Conservation (phyloP, 179 eudicot species). For the Actinidia polygama region DNA sequence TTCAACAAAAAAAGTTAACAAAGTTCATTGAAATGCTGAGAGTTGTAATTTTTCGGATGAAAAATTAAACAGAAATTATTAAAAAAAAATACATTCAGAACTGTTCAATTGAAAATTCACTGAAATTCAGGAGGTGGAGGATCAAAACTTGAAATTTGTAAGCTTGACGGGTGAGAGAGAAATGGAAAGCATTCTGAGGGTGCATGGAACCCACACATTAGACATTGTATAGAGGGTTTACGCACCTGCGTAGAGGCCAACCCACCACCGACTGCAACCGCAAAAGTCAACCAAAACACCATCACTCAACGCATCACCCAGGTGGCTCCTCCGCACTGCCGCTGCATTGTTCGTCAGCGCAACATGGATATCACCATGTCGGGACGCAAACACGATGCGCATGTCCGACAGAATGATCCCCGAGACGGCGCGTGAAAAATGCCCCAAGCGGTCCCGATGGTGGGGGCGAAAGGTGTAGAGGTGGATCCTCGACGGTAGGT, state of each 20-base stretch:
- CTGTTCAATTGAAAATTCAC: too few species aligned
- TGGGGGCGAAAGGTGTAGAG: constrained; percentile 62
- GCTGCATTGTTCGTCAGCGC: constrained; percentile 28
- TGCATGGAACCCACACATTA: too few species aligned
- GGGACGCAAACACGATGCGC: constrained; percentile 68
- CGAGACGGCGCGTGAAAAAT: constrained; percentile 69
- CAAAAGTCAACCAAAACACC: constrained; percentile 84
- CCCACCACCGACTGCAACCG: constrained; percentile 81
- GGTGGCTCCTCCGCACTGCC: constrained; percentile 47
- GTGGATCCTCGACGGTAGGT: constrained; percentile 55
- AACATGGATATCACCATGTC: constrained; percentile 77
- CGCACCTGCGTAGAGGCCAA: constrained; percentile 86
- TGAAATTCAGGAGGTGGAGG: too few species aligned
- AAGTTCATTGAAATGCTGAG: too few species aligned
- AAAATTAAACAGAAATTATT: too few species aligned
- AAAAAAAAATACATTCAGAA: too few species aligned
- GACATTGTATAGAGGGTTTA: too few species aligned
- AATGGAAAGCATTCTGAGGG: too few species aligned
- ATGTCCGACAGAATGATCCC: constrained; percentile 62
- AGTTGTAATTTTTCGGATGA: too few species aligned
- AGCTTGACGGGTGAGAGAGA: too few species aligned
- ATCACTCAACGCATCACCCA: constrained; percentile 79
- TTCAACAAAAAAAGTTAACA: too few species aligned
- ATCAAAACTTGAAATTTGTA: too few species aligned
- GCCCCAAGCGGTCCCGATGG: constrained; percentile 67